Conservation (phyloP, 2,329 filamentous ascomycete genomes). For the Zymoseptoria pseudotritici region DNA sequence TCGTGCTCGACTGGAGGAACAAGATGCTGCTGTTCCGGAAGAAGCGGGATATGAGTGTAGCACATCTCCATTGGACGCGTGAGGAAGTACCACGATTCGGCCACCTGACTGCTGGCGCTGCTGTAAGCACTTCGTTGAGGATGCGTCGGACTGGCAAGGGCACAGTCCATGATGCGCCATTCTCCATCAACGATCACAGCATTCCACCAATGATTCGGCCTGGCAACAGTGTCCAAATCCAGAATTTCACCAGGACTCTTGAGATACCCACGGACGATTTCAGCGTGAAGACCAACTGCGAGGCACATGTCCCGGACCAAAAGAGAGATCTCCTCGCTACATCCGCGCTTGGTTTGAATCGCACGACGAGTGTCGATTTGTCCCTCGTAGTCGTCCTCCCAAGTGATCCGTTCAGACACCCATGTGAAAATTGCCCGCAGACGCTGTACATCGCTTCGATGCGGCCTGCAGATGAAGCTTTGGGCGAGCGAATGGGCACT, state of each 20-base stretch:
- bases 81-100: slow-evolving; percentile 93
- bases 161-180: slow-evolving; percentile 95
- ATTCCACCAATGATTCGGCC: slow-evolving; percentile 97
- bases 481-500: slow-evolving; percentile 78
- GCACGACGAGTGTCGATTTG: slow-evolving; percentile 74
- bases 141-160: slow-evolving; percentile 83
- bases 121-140: slow-evolving; percentile 74
- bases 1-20: slow-evolving; percentile 82
- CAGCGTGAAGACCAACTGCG: slow-evolving; percentile 79
- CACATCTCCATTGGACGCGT: slow-evolving; percentile 79
- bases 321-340: slow-evolving; percentile 79
- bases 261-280: slow-evolving; percentile 81
- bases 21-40: slow-evolving; percentile 84
- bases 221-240: slow-evolving; percentile 74
- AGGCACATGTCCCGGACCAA: slow-evolving; percentile 90
- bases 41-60: slow-evolving; percentile 89
- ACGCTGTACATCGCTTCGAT: slow-evolving; percentile 87
- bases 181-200: slow-evolving; percentile 85
- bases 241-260: slow-evolving; percentile 80
- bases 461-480: slow-evolving; percentile 86
- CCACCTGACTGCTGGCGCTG: slow-evolving; percentile 57
- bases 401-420: slow-evolving; percentile 88
- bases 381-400: slow-evolving; percentile 93
- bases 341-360: slow-evolving; percentile 75
- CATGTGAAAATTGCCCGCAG: slow-evolving; percentile 93